These are phyloP conservation scores for Stephania yunnanensis DNA, from an alignment of 164 flowering plant genomes.

Conservation along the genomic window DNA sequence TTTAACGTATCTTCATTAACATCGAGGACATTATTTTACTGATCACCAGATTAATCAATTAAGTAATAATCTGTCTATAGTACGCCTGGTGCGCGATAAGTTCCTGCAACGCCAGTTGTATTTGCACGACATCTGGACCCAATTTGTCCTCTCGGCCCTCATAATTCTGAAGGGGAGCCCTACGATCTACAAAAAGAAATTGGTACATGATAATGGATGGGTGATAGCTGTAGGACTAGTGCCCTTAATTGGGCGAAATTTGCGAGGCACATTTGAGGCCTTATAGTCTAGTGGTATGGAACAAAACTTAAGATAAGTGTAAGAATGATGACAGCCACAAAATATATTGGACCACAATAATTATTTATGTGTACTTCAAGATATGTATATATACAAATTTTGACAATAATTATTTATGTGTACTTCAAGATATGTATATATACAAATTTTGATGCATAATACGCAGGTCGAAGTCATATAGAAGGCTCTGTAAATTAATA, in stretches of 20 bases:
- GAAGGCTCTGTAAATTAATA: too few species aligned
- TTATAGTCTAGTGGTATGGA: background rate
- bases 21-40: background rate
- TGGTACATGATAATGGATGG: background rate
- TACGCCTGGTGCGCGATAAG: constrained; percentile 2
- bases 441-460: too few species aligned
- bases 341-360: too few species aligned
- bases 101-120: background rate
- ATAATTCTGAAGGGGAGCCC: background rate
- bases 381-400: too few species aligned
- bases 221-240: background rate
- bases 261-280: background rate
- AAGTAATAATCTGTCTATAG: background rate
- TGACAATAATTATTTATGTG: too few species aligned
- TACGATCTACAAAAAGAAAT: too few species aligned
- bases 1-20: background rate
- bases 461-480: too few species aligned
- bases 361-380: too few species aligned
- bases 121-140: background rate
- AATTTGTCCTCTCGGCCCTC: background rate
- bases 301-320: too few species aligned
- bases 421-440: too few species aligned
- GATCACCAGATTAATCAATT: background rate
- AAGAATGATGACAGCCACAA: too few species aligned
- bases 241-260: background rate